Conservation (phyloP, 2,329 filamentous ascomycete genomes). For the Botrytis medusae region DNA sequence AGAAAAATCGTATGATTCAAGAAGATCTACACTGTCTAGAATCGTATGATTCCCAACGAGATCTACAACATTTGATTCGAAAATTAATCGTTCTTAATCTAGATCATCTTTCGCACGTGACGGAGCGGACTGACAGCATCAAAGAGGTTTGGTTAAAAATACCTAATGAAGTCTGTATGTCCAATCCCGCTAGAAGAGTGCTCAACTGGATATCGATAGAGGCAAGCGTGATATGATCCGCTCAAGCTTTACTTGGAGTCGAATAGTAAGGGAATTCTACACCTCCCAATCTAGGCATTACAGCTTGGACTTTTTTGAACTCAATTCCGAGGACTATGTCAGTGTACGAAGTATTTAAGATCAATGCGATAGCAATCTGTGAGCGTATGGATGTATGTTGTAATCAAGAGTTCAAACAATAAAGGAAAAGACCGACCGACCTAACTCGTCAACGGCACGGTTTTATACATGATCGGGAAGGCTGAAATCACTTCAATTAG, state of each 20-base stretch:
- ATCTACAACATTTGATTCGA: background rate
- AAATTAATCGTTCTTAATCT: background rate
- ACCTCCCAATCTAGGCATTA: background rate
- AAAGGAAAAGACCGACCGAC: no score
- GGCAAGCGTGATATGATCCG: background rate
- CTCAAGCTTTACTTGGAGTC: background rate
- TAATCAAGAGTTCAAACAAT: background rate
- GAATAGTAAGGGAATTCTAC: background rate
- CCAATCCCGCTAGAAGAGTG: background rate
- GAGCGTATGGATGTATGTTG: no score
- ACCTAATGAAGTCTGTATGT: background rate
- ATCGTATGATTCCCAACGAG: background rate
- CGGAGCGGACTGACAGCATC: no score
- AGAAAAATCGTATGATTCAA: slow-evolving; percentile 10
- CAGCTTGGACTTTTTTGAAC: background rate
- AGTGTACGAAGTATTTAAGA: background rate
- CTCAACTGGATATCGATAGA: background rate
- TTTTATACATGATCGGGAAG: background rate
- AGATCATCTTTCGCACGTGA: background rate
- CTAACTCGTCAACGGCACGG: background rate
- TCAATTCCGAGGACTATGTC: background rate
- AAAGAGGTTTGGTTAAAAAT: background rate
- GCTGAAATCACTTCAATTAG: background rate
- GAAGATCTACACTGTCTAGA: slow-evolving; percentile 11
- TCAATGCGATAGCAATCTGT: background rate